phyloP scores from a whole-genome alignment of 306 rosid genomes.

The Glycine latifolia region DNA sequence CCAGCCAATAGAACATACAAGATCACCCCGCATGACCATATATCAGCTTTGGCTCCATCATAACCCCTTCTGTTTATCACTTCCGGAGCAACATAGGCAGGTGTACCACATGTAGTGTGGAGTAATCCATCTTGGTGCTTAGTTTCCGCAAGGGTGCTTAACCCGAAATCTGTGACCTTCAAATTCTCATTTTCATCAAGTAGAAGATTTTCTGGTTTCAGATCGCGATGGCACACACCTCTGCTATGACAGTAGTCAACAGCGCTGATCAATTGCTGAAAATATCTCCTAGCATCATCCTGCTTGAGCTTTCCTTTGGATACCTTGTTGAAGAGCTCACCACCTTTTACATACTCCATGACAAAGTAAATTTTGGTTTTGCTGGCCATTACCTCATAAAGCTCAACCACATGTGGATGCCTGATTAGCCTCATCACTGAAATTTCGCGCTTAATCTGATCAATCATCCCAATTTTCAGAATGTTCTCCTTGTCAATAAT shows the following conservation, averaged over 20 bases:
- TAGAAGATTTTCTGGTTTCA: constrained; percentile 90
- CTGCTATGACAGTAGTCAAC: constrained; percentile 95
- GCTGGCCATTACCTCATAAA: constrained; percentile 94
- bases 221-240: constrained; percentile 87
- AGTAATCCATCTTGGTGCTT: constrained; percentile 84
- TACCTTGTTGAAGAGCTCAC: constrained; percentile 85
- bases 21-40: constrained; percentile 96
- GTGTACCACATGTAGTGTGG: constrained; percentile 94
- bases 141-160: constrained; percentile 80
- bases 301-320: constrained; percentile 85
- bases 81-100: constrained; percentile 95
- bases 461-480: constrained; percentile 80
- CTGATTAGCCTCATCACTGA: constrained; percentile 77
- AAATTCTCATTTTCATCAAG: constrained; percentile 82
- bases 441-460: too few species aligned
- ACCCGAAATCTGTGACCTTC: constrained; percentile 89
- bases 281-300: constrained; percentile 76
- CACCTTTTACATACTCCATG: constrained; percentile 87
- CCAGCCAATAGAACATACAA: constrained; percentile 89
- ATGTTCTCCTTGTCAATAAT: constrained; percentile 76
- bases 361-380: constrained; percentile 89
- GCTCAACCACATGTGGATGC: constrained; percentile 95
- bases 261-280: constrained; percentile 85
- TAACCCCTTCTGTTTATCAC: constrained; percentile 80
- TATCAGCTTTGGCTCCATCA: constrained; percentile 86